Evolutionary conservation across 345 rosid genomes (phyloP).

Genomic region (Bruguiera gymnorhiza): DNA sequence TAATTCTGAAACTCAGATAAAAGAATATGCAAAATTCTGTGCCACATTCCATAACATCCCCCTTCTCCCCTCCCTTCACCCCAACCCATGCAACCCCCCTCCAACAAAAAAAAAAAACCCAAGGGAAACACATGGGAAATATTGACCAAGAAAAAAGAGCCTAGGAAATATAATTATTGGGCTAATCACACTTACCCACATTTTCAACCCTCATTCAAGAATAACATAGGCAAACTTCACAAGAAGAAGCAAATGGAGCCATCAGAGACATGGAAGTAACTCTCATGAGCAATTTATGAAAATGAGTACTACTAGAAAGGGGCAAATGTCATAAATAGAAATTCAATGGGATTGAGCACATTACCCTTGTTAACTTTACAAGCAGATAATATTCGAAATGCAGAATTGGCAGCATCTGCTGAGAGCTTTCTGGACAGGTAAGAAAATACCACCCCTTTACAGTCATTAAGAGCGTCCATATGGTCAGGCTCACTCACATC

Average conservation of each 20-base stretch:
- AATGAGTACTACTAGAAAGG: neutral
- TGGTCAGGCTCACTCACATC: conserved; percentile 47
- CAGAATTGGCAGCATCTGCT: conserved; percentile 55
- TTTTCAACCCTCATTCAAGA: neutral
- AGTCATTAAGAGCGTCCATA: conserved; percentile 55
- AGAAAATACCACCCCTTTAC: conserved; percentile 80
- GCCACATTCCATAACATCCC: too few species aligned
- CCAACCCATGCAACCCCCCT: too few species aligned
- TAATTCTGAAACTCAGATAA: too few species aligned
- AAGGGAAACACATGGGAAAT: neutral
- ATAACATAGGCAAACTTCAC: neutral
- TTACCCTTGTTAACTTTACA: conserved; percentile 96
- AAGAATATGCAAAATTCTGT: too few species aligned
- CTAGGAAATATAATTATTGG: neutral
- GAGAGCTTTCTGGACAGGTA: conserved; percentile 76
- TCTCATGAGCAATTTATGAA: neutral
- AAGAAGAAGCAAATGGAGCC: neutral
- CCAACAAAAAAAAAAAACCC: too few species aligned
- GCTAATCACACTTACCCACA: neutral
- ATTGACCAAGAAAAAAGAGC: neutral
- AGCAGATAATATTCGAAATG: conserved; percentile 73
- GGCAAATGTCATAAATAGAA: neutral
- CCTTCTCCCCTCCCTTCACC: too few species aligned
- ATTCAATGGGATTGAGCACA: conserved; percentile 3
- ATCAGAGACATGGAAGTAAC: too few species aligned